Conservation (phyloP, 371 early-diverging fungal species). For the Basidiobolus meristosporus region DNA sequence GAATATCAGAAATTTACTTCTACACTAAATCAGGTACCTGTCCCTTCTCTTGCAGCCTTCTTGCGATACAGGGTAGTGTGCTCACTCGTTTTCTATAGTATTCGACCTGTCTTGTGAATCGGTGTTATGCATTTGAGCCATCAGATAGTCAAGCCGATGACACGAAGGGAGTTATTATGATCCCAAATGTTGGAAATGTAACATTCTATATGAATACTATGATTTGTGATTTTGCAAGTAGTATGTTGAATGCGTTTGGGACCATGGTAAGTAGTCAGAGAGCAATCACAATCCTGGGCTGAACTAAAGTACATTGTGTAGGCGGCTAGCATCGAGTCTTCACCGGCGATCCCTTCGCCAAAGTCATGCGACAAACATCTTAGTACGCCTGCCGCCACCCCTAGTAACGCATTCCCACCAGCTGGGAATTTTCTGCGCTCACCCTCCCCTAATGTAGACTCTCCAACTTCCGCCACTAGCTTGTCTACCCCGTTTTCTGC, state of each 20-base stretch:
- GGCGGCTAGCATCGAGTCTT: too few relatives aligned
- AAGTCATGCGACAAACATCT: too few relatives aligned
- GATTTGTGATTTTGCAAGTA: constrained; percentile 53
- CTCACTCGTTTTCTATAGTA: constrained; percentile 19
- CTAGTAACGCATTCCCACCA: too few relatives aligned
- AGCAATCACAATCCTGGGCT: background rate
- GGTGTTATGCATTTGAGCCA: constrained; percentile 75
- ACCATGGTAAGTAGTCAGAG: constrained; percentile 15
- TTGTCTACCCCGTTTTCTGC: too few relatives aligned
- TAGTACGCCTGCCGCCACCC: too few relatives aligned
- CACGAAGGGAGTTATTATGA: constrained; percentile 54
- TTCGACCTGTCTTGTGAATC: constrained; percentile 42
- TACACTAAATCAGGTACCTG: constrained; percentile 33
- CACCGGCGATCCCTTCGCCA: too few relatives aligned
- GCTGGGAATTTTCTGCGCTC: too few relatives aligned
- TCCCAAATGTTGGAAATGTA: constrained; percentile 64
- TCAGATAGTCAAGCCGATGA: constrained; percentile 48
- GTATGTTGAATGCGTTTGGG: constrained; percentile 35
- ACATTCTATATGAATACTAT: constrained; percentile 55
- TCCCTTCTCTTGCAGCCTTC: background rate
- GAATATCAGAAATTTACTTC: constrained; percentile 37
- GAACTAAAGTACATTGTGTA: too few relatives aligned
- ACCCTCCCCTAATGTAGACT: too few relatives aligned
- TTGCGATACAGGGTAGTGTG: too few relatives aligned
- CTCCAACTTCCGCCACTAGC: too few relatives aligned